Base-by-base conservation (phyloP, 2,329 filamentous ascomycete species). In the Monilinia vaccinii-corymbosi region DNA sequence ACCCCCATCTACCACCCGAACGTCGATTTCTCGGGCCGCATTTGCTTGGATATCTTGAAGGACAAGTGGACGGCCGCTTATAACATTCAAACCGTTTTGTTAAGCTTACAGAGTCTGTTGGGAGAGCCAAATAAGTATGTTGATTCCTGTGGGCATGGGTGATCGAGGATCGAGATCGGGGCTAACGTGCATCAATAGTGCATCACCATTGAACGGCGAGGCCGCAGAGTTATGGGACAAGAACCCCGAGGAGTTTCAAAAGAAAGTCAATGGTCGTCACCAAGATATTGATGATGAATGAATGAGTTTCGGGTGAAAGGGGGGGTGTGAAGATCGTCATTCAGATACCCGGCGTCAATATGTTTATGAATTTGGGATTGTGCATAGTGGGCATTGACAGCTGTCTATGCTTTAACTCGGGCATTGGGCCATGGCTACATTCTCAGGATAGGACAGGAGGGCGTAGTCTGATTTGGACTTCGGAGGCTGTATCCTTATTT, bases 1-100 rank as follows among this genome's bases (percentile, higher is more conserved):
- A 99, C 95, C 8, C 94, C 94, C 42, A 97, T 99, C 76, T 99
- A 97, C 80, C 94, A 99, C 75, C 94, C 94, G 58, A 99, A 99
- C 70, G 90, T 99, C 68, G 94, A 99, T 77, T 97, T 99, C 78
- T 92, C 89, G 4, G 94, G 94, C 45, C 84, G 94, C 60, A 99
- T 99, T 75, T 99, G 94, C 74, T 81, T 99, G 63, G 95, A 99
- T 72, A 99, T 99, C 67, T 81, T 99, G 66, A 97, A 97, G 81
- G 94, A 97, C 75, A 97, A 97, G 78, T 99, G 94, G 94, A 96
- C 91, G 62, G 91, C 94, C 21, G 92, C 95, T 47, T 95, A 97
- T 81, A 97, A 97, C 72, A 91, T 96, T 63, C 90, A 95, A 75
- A 96, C 88, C 50, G 90, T 99, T 50, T 79, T 99, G 59, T 75